Base-by-base conservation (phyloP, 495 filamentous ascomycete genomes). In the Penicillium flavigenum region DNA sequence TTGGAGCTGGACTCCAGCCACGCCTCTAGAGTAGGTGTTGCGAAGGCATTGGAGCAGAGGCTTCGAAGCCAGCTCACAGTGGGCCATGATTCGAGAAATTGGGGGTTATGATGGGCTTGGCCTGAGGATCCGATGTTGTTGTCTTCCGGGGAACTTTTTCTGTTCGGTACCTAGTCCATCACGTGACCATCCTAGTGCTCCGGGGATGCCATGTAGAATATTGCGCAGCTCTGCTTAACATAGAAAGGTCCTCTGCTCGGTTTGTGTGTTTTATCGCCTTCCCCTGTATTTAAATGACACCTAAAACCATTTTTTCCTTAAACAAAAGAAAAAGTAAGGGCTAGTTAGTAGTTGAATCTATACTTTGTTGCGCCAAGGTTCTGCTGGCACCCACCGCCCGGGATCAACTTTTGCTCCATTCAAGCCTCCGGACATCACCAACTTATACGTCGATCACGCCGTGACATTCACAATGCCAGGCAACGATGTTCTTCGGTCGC, bases 21-120 rank as follows among this genome's bases (percentile, higher is more conserved):
- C 47, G 58, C 66, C 60, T 63, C 59, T 69, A 61, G 69, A 51
- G 52, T 68, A 76, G 45, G 74, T 69, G 51, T 77, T 80, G 64
- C 81, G 82, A 47, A 89, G 71, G 56, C 81, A 85, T 80, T 82
- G 79, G 54, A 85, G 75, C 69, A 89, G 68, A 47, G 87, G 87
- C 76, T 82, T 83, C 19, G 81, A 82, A 68, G 82, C 85, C 81
- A 80, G 81, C 75, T 87, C 86, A 66, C 83, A 85, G 72, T 82
- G 78, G 68, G 86, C 83, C 86, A 89, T 89, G 72, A 70, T 77
- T 62, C 64, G 52, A 63, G 51, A 51, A 51, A 54, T 58, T 51
- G 47, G 43, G 49, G 51, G 45, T 42, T 63, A 51, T 41, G 51
- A 45, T 52, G 63, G 58, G 58, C 61, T 61, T 59, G 60, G 60